Evolutionary conservation across 2,329 filamentous ascomycete species (phyloP), one percentile per base, ranked within the genome.

Genomic region (Aciculosporium take): DNA sequence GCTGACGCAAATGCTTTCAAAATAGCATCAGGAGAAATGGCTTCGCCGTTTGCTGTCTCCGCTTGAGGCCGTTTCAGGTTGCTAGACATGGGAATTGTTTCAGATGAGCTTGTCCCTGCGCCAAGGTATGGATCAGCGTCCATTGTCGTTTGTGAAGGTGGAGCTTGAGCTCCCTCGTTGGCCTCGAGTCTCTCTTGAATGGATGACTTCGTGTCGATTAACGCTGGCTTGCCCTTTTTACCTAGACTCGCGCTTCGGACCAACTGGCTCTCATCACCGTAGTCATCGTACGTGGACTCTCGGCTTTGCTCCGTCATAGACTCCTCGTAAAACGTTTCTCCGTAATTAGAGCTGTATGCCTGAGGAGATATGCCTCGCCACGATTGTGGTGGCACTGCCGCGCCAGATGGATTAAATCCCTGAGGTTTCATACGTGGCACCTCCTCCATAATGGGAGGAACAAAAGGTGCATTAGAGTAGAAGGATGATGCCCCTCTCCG

Each of bases 401-500:
- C 73, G 49, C 81, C 86, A 3, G 83, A 86, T 18, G 76, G 81
- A 52, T 75, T 80, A 0, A 82, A 85, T 23, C 68, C 67, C 53
- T 76, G 72, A 1, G 76, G 76, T 41, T 68, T 63, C 3, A 69
- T 64, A 20, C 69, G 65, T 0, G 73, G 68, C 47, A 70, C 74
- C 54, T 87, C 82, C 56, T 87, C 83, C 0, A 78, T 79, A 40
- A 88, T 87, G 0, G 83, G 81, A 0, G 82, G 82, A 21, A 87
- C 80, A 45, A 71, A 80, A 0, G 80, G 82, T 10, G 67, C 61
- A 48, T 69, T 73, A 3, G 79, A 81, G 51, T 81, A 79, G 45
- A 78, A 79, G 0, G 76, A 77, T 0, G 76, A 79, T 23, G 68
- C 69, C 1, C 75, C 76, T 49, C 76, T 64, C 50, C 76, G 67